Conservation (phyloP, 345 rosid genomes). For the Sapria himalayana region DNA sequence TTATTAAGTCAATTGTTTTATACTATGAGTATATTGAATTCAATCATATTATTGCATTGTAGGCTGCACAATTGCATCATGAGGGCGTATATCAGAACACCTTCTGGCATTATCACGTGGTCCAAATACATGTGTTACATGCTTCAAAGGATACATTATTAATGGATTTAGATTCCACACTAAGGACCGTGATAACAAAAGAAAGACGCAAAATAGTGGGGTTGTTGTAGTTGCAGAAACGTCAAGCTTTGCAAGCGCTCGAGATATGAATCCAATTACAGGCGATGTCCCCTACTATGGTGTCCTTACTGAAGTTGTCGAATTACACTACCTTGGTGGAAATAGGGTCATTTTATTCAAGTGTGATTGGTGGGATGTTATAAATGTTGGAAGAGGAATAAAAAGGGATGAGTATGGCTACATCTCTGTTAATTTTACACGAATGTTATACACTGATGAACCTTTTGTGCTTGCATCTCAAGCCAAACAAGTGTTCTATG, state of each 20-base stretch:
- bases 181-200: not conserved
- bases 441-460: not conserved
- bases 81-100: no score
- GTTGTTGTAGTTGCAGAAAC: not conserved
- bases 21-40: no score
- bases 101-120: not conserved
- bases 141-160: not conserved
- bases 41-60: no score
- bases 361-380: slow-evolving; percentile 5
- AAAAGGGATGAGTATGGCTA: not conserved
- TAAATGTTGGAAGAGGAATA: not conserved
- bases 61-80: no score
- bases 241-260: not conserved
- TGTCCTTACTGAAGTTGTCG: not conserved
- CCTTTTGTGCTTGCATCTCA: slow-evolving; percentile 3
- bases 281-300: not conserved
- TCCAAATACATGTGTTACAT: not conserved
- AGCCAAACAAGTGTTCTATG: slow-evolving; percentile 3
- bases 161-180: slow-evolving; percentile 4
- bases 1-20: no score
- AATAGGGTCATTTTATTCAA: not conserved
- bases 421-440: not conserved
- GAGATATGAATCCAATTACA: not conserved
- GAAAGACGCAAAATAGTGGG: not conserved
- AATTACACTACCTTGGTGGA: slow-evolving; percentile 2